Conservation (phyloP, 2,329 filamentous ascomycete genomes). For the Pseudogymnoascus sp. region DNA sequence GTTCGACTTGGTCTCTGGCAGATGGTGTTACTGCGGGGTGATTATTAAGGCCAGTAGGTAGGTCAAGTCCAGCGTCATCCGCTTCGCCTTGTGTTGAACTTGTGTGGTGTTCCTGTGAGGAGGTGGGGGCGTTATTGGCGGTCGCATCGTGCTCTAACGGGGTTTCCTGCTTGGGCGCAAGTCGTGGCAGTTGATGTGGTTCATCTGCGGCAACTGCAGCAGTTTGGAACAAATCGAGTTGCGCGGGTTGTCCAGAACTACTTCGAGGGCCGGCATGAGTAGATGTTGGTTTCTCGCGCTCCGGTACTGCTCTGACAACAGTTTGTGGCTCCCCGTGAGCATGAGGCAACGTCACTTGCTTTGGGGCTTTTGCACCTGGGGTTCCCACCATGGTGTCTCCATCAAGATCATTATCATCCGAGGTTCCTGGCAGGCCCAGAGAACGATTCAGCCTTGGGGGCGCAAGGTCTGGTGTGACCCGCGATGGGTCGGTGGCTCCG, state of each 20-base stretch:
- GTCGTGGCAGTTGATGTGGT: not conserved
- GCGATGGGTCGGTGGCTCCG: not conserved
- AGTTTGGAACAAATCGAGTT: not conserved
- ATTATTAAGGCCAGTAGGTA: not conserved
- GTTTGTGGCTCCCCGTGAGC: not conserved
- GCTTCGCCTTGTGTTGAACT: constrained; percentile 22
- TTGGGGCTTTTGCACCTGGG: not conserved
- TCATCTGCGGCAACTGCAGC: not conserved
- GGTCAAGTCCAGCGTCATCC: not conserved
- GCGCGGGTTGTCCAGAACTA: not conserved
- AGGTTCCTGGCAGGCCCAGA: not conserved
- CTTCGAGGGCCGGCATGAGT: not conserved
- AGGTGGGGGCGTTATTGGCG: not conserved
- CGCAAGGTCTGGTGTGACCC: not conserved
- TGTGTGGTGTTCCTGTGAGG: constrained; percentile 13
- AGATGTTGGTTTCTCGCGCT: not conserved
- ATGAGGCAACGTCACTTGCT: not conserved
- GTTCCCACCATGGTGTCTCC: not conserved
- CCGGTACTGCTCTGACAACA: not conserved
- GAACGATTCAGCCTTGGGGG: not conserved
- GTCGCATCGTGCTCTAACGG: not conserved
- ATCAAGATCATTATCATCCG: not conserved
- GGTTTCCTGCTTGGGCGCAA: not conserved
- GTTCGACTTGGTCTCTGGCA: not conserved
- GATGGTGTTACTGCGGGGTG: not conserved